Conservation (phyloP, 148 eudicot species). For the Nepenthes mirabilis region DNA sequence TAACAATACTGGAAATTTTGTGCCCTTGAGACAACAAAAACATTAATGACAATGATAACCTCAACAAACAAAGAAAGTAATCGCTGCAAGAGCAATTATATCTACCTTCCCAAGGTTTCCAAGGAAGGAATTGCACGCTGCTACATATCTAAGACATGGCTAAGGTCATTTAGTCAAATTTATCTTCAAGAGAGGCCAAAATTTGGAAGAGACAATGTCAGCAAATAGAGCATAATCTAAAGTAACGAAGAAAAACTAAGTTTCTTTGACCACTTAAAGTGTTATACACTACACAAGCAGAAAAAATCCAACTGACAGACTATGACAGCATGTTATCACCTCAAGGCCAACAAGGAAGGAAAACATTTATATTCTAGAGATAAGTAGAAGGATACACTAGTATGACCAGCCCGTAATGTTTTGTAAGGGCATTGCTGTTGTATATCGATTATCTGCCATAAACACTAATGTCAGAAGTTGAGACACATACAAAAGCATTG, state of each 20-base stretch:
- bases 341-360: neutral
- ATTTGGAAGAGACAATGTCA: neutral
- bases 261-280: too few species aligned
- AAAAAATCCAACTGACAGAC: too few species aligned
- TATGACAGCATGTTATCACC: neutral
- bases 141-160: constrained; percentile 61
- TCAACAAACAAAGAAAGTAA: too few species aligned
- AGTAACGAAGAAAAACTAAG: too few species aligned
- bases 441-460: constrained; percentile 74
- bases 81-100: neutral
- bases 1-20: too few species aligned
- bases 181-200: neutral
- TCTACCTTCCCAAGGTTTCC: constrained; percentile 98
- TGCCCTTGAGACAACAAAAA: too few species aligned
- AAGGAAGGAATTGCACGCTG: constrained; percentile 86
- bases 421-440: constrained; percentile 68
- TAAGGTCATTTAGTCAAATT: constrained; percentile 15
- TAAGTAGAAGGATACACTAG: constrained; percentile 65
- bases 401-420: constrained; percentile 83
- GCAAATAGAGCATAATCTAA: neutral
- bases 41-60: too few species aligned
- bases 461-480: neutral
- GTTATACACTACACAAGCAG: too few species aligned
- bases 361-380: neutral
- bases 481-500: neutral